Evolutionary conservation across 257 asterid genomes (phyloP), one percentile per base, ranked within the genome.

Genomic region (Solanum tacnaense): DNA sequence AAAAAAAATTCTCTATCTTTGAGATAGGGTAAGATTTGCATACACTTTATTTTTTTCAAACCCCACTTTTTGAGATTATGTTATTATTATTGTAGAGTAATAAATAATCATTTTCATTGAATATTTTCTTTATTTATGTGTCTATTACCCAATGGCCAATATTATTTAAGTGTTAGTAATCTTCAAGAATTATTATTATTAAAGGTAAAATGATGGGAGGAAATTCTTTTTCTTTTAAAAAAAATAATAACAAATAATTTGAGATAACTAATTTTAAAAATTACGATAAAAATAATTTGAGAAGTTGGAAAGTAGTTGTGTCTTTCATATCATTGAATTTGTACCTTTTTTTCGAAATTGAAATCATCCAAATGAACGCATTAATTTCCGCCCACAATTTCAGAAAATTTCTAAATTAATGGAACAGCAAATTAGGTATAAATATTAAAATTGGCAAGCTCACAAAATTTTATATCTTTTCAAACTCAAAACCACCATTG

Each of bases 351-450:
- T 31, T 5, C 6, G 38, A 86, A n/a, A 76, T 73, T 86, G 87
- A 88, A 44, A 13, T 86, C 35, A 56, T 82, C 27, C 68, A 27
- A 81, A 46, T 52, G 68, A 81, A 81, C 85, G 85, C 70, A 46
- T 81, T 41, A 49, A 83, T 41, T 67, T 86, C 92, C 89, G 88
- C 89, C 88, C 92, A 72, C 92, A 86, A 87, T 88, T 86, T 83
- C 89, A 88, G 85, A 46, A 88, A 32, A 29, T 29, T 16, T 36
- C 38, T 5, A 79, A 16, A 2, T 41, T 81, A 49, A 29, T 27
- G 27, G 13, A 81, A 81, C 18, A 81, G 67, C 5, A 46, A 41
- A 79, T 25, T 79, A 79, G 65, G 84, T 79, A 18, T 49, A 73
- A 46, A 46, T 31, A 81, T 18, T 81, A 46, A 52, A 52, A 18